A percentile compares a stretch with the other conserved stretches of the same genome.
Evolutionary conservation across 768 basidiomycete genomes (phyloP).

Genomic region (Leccinum disarticulatum): DNA sequence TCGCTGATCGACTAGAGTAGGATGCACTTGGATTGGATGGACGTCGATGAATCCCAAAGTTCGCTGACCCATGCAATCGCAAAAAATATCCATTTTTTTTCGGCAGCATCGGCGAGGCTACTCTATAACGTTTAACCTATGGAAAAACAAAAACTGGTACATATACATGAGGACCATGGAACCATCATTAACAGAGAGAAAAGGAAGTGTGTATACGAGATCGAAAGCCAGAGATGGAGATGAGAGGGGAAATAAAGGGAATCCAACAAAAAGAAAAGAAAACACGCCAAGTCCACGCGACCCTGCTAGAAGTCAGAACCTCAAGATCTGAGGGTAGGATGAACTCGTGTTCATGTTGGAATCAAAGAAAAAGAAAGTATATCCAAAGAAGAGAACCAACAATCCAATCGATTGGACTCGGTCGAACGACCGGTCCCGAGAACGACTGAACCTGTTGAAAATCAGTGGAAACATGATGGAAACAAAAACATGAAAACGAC

Average conservation of each 20-base stretch:
- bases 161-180: neutral
- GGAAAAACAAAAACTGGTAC: neutral
- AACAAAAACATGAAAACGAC: neutral
- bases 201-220: neutral
- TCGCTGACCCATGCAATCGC: neutral
- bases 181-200: neutral
- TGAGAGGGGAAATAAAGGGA: neutral
- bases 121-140: too few species aligned
- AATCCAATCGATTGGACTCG: neutral
- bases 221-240: neutral
- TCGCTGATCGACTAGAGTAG: neutral
- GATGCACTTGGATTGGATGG: too few species aligned
- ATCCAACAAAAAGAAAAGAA: too few species aligned
- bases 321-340: neutral
- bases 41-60: too few species aligned
- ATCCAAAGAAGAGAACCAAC: neutral
- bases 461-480: neutral
- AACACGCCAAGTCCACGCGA: neutral
- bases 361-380: neutral
- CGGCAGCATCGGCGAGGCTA: neutral
- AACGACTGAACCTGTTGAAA: neutral
- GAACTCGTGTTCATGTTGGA: neutral
- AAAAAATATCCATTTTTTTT: neutral
- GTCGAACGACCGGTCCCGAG: neutral
- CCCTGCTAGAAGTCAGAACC: neutral